phyloP scores from a whole-genome alignment of 805 yeast species.

The Yamadazyma ubonensis region DNA sequence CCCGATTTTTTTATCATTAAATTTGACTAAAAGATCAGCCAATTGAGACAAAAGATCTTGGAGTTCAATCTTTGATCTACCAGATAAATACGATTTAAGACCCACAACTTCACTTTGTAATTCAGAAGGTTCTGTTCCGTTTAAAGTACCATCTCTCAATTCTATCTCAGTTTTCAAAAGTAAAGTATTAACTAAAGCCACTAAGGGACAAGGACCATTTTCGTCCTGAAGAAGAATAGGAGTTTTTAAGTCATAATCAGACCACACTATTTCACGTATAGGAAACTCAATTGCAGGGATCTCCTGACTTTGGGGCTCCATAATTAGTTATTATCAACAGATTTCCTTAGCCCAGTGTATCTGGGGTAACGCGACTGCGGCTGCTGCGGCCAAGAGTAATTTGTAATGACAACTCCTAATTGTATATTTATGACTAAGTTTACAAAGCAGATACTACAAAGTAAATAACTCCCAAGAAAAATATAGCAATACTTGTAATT shows the following conservation, averaged over 20 bases:
- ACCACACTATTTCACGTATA: slow-evolving; percentile 33
- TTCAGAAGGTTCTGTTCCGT: slow-evolving; percentile 7
- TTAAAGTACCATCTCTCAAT: slow-evolving; percentile 9
- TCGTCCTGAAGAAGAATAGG: slow-evolving; percentile 71
- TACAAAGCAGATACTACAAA: neutral
- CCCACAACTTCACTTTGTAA: slow-evolving; percentile 1
- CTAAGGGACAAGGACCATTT: slow-evolving; percentile 87
- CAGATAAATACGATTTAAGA: slow-evolving; percentile 7
- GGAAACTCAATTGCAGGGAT: slow-evolving; percentile 13
- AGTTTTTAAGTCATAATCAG: slow-evolving; percentile 38
- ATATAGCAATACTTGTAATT: slow-evolving; percentile 12
- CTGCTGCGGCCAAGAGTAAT: too few relatives aligned
- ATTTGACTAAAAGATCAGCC: slow-evolving; percentile 14
- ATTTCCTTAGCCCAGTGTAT: too few relatives aligned
- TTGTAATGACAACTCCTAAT: too few relatives aligned
- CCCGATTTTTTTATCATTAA: slow-evolving; percentile 7
- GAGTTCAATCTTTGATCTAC: slow-evolving; percentile 3
- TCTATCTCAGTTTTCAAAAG: slow-evolving; percentile 47
- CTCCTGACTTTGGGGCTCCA: neutral
- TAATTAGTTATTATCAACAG: too few relatives aligned
- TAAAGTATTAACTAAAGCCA: slow-evolving; percentile 73
- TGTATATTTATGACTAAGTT: neutral
- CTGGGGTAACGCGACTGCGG: too few relatives aligned
- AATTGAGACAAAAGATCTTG: slow-evolving; percentile 12
- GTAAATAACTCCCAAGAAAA: slow-evolving; percentile 1